Evolutionary conservation across 2,329 filamentous ascomycete species (phyloP).

Genomic region (Clonostachys rhizophaga): DNA sequence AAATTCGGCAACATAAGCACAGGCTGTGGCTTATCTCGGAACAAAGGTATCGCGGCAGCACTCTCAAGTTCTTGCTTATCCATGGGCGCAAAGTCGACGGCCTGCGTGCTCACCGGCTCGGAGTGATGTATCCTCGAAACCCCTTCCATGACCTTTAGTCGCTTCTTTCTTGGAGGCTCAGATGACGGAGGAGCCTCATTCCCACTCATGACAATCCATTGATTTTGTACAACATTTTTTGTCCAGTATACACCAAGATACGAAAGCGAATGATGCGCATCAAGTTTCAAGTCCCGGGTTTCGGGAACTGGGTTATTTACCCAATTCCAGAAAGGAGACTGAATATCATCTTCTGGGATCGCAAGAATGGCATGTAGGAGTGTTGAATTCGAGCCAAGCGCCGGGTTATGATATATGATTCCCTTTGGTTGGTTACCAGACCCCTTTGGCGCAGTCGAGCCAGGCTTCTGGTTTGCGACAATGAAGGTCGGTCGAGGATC

Average conservation of each 20-base stretch:
- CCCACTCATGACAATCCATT: constrained; percentile 31
- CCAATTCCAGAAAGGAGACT: constrained; percentile 33
- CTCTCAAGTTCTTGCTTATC: neutral
- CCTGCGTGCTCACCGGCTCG: neutral
- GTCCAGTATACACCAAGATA: constrained; percentile 30
- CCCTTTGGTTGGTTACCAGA: neutral
- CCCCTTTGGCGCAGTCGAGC: too few species aligned
- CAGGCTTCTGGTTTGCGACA: constrained; percentile 10
- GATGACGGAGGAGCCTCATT: constrained; percentile 25
- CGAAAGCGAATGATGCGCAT: constrained; percentile 14
- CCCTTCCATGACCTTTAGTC: constrained; percentile 16
- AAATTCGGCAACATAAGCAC: constrained; percentile 25
- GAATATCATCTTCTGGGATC: constrained; percentile 16
- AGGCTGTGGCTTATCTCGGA: constrained; percentile 22
- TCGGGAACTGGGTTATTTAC: constrained; percentile 14
- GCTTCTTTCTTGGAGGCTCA: constrained; percentile 22
- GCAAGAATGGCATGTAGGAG: constrained; percentile 23
- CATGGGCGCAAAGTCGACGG: constrained; percentile 9
- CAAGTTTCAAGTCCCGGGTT: neutral
- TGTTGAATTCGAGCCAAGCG: constrained; percentile 18
- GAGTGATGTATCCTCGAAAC: constrained; percentile 7
- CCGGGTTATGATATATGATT: constrained; percentile 30
- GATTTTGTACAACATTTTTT: constrained; percentile 20
- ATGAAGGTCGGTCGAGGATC: constrained; percentile 37
- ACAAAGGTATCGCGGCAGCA: constrained; percentile 12